Base-by-base conservation (phyloP, 176 grass and related monocot genomes). In the Thinopyrum elongatum region DNA sequence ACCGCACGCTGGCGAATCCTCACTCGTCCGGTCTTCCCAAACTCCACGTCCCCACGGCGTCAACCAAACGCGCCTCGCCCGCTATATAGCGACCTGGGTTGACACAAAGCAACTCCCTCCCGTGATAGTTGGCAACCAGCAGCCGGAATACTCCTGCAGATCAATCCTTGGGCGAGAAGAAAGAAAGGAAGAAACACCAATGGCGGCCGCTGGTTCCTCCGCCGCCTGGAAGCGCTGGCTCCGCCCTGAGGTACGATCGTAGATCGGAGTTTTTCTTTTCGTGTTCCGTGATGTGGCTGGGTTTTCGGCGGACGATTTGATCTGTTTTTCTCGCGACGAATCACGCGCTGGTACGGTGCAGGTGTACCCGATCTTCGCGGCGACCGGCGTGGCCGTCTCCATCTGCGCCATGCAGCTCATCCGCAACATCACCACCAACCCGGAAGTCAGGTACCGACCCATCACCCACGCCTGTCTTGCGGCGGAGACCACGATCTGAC, bases 361-460 rank as follows among this genome's bases (percentile, higher is more conserved):
- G 91, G 92, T 80, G 70, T 94, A 88, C n/a, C 92, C 89, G 27
- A 55, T 94, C n/a, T 84, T 94, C 42, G n/a, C 22, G 2, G 72
- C 89, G 1, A 87, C 87, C 5, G 92, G 60, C 10, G 65, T 53
- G 25, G 92, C 92, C 10, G 67, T 94, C 5, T 65, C 77, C 21
- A 88, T 94, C 65, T 94, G 92, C 72, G 46, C 39, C 15, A 86
- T 84, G 78, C 82, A 86, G 47, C 82, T 94, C 47, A 22, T 85
- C 7, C 86, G 92, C 78, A 94, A 94, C 74, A 94, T 94, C 82
- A 89, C 89, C 12, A 84, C 79, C 21, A 89, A 94, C 74, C 92
- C 92, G 4, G 91, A 93, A 84, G 88, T 84, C 38, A 85, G 87
- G 83, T 85, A 25, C 55, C 17, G 14, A 36, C 34, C 34, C 34